Evolutionary conservation across 1,284 basidiomycete genomes (phyloP), one percentile per base, ranked within the genome.

Genomic region (Papiliotrema fonsecae): DNA sequence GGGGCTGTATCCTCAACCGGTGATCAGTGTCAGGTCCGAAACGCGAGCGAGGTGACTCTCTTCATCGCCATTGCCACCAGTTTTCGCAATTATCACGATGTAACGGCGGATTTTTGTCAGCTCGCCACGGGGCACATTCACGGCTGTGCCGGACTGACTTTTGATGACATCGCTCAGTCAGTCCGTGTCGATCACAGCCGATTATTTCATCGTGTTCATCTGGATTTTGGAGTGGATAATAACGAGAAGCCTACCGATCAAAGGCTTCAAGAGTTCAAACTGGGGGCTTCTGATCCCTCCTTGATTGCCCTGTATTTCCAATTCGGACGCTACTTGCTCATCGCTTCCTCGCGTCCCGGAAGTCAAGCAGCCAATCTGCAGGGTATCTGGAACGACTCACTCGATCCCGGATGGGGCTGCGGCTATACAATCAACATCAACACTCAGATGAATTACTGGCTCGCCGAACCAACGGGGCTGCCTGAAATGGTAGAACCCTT

Each of bases 361-460:
- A 22, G 37, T 6, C 49, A 45, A 31, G 32, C 52, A 3, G 46
- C 45, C 11, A 51, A 48, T 37, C 49, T 54, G 10, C 52, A 54
- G 32, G 52, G 52, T 4, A 48, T 54, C 30, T 54, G 52, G 52
- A 51, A 48, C 39, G 45, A 44, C 26, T 31, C 45, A 6, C 31
- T 45, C 27, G 26, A 41, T n/a, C 52, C 52, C 4, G 25, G 34
- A 2, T 54, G 52, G 52, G 45, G 45, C 9, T 42, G 30, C 35
- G 41, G 44, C 24, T 54, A 35, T 22, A 54, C 52, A 11, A 48
- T 49, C 42, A 54, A 54, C 36, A 54, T 54, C 49, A 54, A 54
- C 34, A 41, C 45, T 16, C 37, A 54, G 42, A 54, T 54, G 52
- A 54, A 54, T 37, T 51, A 54, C 34, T 54, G 52, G 52, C 42